A percentile compares a stretch with the other conserved stretches of the same genome.
These are phyloP conservation scores for Calonectria montana DNA, from an alignment of 2,329 filamentous ascomycete genomes.

Conservation along the genomic window DNA sequence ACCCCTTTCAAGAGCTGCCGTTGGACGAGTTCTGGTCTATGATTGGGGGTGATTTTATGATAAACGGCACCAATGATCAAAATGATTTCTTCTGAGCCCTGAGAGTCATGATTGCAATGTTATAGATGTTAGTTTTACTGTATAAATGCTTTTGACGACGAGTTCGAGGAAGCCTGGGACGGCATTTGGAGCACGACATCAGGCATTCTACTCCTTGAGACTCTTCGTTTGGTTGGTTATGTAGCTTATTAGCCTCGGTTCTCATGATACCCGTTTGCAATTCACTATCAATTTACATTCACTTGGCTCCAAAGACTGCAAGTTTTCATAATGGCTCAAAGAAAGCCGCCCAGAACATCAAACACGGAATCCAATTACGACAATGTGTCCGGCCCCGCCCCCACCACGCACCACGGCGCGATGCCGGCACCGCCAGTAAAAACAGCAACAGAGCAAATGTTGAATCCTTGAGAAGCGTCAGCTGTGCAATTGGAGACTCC, in stretches of 20 bases:
- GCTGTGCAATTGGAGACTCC: neutral
- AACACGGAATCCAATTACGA: neutral
- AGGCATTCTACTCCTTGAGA: neutral
- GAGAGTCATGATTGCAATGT: neutral
- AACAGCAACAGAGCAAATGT: neutral
- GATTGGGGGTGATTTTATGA: slow-evolving; percentile 34
- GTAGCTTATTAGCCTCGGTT: neutral
- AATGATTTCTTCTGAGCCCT: neutral
- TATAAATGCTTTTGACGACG: neutral
- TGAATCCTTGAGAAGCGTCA: neutral
- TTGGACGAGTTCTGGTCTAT: slow-evolving; percentile 41
- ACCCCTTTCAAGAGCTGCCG: slow-evolving; percentile 39
- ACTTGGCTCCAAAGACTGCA: too few species aligned
- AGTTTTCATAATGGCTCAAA: neutral
- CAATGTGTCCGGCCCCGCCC: neutral
- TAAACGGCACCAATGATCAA: slow-evolving; percentile 4
- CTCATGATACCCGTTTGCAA: slow-evolving; percentile 6
- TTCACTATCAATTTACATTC: neutral
- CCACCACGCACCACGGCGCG: neutral
- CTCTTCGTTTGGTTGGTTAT: neutral
- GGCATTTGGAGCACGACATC: neutral
- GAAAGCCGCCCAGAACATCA: neutral
- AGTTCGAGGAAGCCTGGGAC: neutral
- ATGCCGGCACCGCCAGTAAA: neutral
- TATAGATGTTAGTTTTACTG: too few species aligned